These are phyloP conservation scores for Zymoseptoria pseudotritici DNA, from an alignment of 2,329 filamentous ascomycete species.

Conservation along the genomic window DNA sequence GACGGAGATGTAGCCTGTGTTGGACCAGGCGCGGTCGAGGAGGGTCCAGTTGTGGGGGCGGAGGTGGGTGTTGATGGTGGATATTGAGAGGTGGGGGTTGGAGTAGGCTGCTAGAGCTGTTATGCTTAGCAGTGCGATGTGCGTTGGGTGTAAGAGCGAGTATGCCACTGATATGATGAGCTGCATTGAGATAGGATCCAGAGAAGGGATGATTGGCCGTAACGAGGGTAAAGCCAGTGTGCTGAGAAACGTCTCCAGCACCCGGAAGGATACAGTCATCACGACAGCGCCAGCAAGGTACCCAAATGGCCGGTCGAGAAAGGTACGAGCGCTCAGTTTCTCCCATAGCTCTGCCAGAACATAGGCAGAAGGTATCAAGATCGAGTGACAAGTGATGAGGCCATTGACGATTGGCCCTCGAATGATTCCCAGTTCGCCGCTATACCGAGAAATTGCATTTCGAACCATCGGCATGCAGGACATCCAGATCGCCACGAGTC, in stretches of 20 bases:
- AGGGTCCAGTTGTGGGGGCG: slow-evolving; percentile 61
- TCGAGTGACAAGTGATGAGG: slow-evolving; percentile 56
- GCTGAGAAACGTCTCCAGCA: background rate
- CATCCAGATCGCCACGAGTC: slow-evolving; percentile 52
- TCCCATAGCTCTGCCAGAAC: slow-evolving; percentile 23
- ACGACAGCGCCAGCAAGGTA: slow-evolving; percentile 1
- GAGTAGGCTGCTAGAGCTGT: slow-evolving; percentile 41
- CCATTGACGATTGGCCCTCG: slow-evolving; percentile 73
- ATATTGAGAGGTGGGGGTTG: slow-evolving; percentile 63
- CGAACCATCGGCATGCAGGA: slow-evolving; percentile 69
- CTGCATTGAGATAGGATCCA: background rate
- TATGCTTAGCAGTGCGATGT: slow-evolving; percentile 58
- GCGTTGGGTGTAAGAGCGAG: background rate
- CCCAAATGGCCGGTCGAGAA: slow-evolving; percentile 29
- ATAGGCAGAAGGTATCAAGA: slow-evolving; percentile 35
- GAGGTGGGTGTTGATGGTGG: slow-evolving; percentile 57
- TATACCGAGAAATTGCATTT: slow-evolving; percentile 61
- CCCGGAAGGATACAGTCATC: background rate
- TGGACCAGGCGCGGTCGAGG: slow-evolving; percentile 73
- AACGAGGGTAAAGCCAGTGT: background rate
- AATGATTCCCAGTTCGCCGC: slow-evolving; percentile 56
- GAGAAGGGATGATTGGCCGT: background rate
- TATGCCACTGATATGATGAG: background rate
- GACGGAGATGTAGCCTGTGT: slow-evolving; percentile 89
- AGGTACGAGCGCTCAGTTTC: background rate